phyloP scores from a whole-genome alignment of 495 filamentous ascomycete species.

The Tuber melanosporum region DNA sequence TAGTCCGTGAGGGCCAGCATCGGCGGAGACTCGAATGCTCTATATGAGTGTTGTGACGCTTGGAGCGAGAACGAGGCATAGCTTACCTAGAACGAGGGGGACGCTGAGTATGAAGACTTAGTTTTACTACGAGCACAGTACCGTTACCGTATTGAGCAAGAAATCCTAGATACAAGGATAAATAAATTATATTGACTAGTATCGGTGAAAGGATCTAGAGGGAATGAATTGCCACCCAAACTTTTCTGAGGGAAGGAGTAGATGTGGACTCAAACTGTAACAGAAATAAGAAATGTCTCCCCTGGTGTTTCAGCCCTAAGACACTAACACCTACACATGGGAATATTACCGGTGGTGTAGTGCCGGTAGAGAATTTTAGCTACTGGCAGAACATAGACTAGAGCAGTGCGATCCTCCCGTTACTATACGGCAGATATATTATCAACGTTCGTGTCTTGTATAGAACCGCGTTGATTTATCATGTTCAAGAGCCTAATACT shows the following conservation, averaged over 20 bases:
- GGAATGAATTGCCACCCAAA: background rate
- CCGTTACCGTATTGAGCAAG: background rate
- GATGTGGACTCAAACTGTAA: background rate
- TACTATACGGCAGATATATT: background rate
- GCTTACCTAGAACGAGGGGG: background rate
- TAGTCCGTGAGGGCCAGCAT: background rate
- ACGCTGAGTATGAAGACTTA: background rate
- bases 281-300: background rate
- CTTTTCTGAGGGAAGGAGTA: background rate
- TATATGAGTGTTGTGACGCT: background rate
- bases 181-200: no score
- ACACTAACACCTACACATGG: background rate
- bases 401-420: background rate
- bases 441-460: background rate
- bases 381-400: background rate
- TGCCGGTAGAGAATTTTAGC: background rate
- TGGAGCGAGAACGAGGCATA: background rate
- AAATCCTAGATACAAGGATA: no score
- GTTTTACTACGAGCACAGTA: background rate
- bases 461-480: background rate
- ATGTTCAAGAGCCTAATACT: background rate
- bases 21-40: background rate
- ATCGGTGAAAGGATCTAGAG: background rate
- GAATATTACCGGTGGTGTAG: background rate
- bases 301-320: background rate